These are phyloP conservation scores for Yarrowia divulgata DNA, from an alignment of 805 yeast species.

Conservation along the genomic window DNA sequence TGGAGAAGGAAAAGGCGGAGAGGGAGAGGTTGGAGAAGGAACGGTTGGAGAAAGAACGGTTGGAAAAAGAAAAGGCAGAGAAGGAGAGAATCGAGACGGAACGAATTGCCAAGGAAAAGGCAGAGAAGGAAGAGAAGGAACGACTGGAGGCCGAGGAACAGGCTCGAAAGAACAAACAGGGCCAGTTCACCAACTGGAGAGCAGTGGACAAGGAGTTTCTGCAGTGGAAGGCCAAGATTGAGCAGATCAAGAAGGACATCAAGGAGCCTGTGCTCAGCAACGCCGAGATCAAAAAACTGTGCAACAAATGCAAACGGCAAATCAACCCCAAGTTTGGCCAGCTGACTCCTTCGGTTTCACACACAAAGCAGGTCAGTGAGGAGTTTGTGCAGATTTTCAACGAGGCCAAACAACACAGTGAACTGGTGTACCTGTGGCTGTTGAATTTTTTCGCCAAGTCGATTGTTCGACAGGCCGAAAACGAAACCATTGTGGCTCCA, in stretches of 20 bases:
- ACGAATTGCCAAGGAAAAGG: constrained; percentile 46
- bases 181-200: constrained; percentile 45
- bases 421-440: constrained; percentile 71
- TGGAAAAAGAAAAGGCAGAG: constrained; percentile 10
- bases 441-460: constrained; percentile 86
- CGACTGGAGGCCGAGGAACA: constrained; percentile 43
- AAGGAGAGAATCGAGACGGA: constrained; percentile 40
- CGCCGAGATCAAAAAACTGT: constrained; percentile 20
- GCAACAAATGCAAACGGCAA: constrained; percentile 65
- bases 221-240: constrained; percentile 48
- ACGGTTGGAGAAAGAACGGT: constrained; percentile 30
- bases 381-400: constrained; percentile 62
- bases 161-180: constrained; percentile 45
- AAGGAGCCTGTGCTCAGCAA: constrained; percentile 59
- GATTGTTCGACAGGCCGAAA: constrained; percentile 87
- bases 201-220: constrained; percentile 47
- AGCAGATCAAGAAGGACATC: constrained; percentile 65
- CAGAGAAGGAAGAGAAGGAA: constrained; percentile 44
- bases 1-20: constrained; percentile 25
- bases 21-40: constrained; percentile 41
- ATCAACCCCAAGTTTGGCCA: constrained; percentile 93
- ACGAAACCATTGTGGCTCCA: constrained; percentile 84
- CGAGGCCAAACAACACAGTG: constrained; percentile 56
- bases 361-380: constrained; percentile 55
- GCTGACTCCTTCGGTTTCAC: constrained; percentile 72